Percentiles rank a stretch among this genome's conserved stretches.
Conservation (phyloP, 1,139 yeast species). For the Suhomyces maxii region DNA sequence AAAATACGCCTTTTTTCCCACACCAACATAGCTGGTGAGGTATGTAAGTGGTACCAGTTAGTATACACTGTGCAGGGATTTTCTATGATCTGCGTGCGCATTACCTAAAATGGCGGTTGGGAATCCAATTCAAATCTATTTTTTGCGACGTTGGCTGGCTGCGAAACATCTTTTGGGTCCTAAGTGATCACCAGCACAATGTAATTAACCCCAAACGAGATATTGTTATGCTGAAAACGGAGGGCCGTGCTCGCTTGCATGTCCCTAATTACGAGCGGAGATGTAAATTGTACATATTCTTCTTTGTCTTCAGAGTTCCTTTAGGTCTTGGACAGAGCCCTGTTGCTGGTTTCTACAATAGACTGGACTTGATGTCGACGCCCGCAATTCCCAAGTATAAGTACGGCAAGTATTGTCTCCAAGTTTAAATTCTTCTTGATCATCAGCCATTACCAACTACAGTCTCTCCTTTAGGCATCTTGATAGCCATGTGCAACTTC, state of each 20-base stretch:
- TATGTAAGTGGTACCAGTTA: neutral
- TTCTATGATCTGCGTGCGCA: too few relatives aligned
- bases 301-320: neutral
- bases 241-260: neutral
- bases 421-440: neutral
- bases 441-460: neutral
- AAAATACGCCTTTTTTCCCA: too few relatives aligned
- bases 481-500: conserved; percentile 4
- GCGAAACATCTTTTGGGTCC: neutral
- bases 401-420: conserved; percentile 1
- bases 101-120: neutral
- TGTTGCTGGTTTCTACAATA: neutral
- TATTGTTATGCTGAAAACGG: neutral
- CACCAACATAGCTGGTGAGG: too few relatives aligned
- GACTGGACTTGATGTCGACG: neutral
- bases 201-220: neutral
- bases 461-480: conserved; percentile 6
- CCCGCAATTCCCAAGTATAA: neutral
- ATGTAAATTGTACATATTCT: neutral
- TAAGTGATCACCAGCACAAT: neutral
- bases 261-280: neutral
- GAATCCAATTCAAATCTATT: neutral
- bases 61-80: neutral
- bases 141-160: conserved; percentile 1
- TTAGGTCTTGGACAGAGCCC: too few relatives aligned